Evolutionary conservation across 2,329 filamentous ascomycete species (phyloP), one percentile per base, ranked within the genome.

Genomic region (Talaromyces sp.): DNA sequence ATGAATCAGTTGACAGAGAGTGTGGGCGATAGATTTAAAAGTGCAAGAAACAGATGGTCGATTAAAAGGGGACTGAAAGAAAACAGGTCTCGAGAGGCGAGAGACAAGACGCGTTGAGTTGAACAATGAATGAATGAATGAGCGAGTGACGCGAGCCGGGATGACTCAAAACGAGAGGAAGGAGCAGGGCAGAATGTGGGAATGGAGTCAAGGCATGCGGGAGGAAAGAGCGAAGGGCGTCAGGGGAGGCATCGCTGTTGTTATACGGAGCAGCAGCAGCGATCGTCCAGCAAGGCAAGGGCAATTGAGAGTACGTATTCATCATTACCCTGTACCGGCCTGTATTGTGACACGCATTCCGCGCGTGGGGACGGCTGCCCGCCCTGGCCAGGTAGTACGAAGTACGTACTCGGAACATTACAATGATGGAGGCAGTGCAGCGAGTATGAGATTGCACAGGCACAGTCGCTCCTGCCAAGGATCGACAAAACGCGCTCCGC

Each of bases 211-310:
- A 41, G 52, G 41, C 27, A 12, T 38, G 10, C 43, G 56, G 55
- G 48, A 58, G 57, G 56, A 52, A 61, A 41, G 55, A 58, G 51
- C 54, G 3, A 54, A 57, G 56, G 51, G 57, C 27, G 11, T 51
- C 32, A 43, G 31, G 50, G 27, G 52, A 27, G 7, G 35, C 27
- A 21, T 19, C 1, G 9, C 12, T 24, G 9, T 24, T 24, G 24
- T 46, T 46, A 46, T 46, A 46, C 41, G 52, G 14, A 19, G n/a
- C 41, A 12, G 41, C 12, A 53, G 58, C 46, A 19, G n/a, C 12
- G 26, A 7, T 46, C 19, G 43, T 27, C 27, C 17, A 8, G 26
- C 9, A 48, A 54, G 54, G 55, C 50, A 61, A 57, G 55, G 48
- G 56, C 46, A 12, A 24, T 3, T 8, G 41, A 3, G 41, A 17